Conservation (phyloP, 2,329 filamentous ascomycete species). For the Phoma sp. region DNA sequence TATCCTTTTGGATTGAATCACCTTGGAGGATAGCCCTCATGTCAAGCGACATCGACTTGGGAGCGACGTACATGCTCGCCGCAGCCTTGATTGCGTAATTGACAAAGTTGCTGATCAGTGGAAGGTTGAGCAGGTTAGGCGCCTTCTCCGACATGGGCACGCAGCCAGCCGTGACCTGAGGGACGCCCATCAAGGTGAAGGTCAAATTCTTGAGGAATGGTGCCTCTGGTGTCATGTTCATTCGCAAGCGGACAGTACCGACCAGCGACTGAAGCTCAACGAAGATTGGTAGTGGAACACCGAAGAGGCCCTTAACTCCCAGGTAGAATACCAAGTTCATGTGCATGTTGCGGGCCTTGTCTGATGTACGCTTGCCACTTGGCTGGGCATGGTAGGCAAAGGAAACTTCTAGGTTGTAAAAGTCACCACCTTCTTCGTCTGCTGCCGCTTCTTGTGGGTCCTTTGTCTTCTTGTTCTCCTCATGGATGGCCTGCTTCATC, state of each 20-base stretch:
- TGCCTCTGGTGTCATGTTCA: constrained; percentile 87
- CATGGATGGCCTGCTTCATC: constrained; percentile 80
- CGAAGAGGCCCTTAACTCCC: constrained; percentile 86
- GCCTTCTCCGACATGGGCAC: constrained; percentile 91
- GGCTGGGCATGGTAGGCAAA: constrained; percentile 92
- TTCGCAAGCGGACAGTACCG: constrained; percentile 80
- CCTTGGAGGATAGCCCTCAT: constrained; percentile 89
- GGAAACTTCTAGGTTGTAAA: constrained; percentile 90
- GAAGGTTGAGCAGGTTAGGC: constrained; percentile 89
- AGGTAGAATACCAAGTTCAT: constrained; percentile 96
- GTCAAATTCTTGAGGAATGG: constrained; percentile 92
- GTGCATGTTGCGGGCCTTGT: constrained; percentile 93
- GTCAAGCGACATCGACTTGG: constrained; percentile 92
- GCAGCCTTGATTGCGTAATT: constrained; percentile 92
- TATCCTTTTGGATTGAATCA: constrained; percentile 91
- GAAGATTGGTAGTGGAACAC: constrained; percentile 85
- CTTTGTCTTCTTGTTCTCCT: constrained; percentile 79
- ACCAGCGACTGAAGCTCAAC: constrained; percentile 92
- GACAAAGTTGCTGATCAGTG: constrained; percentile 94
- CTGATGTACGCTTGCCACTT: constrained; percentile 71
- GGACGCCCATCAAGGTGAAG: constrained; percentile 92
- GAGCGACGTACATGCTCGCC: constrained; percentile 87
- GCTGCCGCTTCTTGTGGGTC: constrained; percentile 88
- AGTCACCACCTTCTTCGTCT: constrained; percentile 88
- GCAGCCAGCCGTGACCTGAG: constrained; percentile 87